Percentiles rank a stretch among this genome's conserved stretches.
Evolutionary conservation across 106 monocot genomes (phyloP).

Genomic region (Triglochin maritima): DNA sequence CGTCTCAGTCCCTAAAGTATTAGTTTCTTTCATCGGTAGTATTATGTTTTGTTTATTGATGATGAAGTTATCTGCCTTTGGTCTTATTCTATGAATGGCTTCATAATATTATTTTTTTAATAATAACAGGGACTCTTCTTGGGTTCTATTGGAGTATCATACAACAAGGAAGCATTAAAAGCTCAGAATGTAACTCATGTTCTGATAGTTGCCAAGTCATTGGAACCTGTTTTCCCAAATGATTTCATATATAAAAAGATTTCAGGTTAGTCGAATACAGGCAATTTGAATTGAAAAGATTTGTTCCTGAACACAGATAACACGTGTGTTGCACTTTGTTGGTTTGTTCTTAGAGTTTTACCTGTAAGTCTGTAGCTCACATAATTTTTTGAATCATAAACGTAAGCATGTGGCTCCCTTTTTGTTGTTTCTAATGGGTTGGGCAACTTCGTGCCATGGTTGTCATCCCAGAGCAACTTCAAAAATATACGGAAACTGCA

Average conservation of each 20-base stretch:
- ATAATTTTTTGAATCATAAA: too few relatives aligned
- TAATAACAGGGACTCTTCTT: constrained; percentile 58
- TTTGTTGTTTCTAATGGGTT: too few relatives aligned
- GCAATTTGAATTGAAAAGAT: background rate
- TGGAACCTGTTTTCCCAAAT: constrained; percentile 52
- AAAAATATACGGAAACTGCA: too few relatives aligned
- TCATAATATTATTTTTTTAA: too few relatives aligned
- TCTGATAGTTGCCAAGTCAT: constrained; percentile 57
- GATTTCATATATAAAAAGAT: constrained; percentile 88
- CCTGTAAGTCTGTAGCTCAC: too few relatives aligned
- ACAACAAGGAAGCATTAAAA: constrained; percentile 49
- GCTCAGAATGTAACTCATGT: constrained; percentile 60
- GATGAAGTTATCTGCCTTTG: background rate
- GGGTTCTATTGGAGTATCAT: constrained; percentile 69
- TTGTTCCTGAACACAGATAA: background rate
- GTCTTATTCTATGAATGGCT: background rate
- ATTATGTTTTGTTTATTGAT: background rate
- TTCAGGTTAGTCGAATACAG: constrained; percentile 29
- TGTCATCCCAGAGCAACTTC: too few relatives aligned
- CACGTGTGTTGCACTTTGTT: too few relatives aligned
- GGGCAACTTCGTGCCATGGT: too few relatives aligned
- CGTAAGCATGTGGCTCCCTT: too few relatives aligned
- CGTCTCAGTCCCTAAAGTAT: too few relatives aligned
- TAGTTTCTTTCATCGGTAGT: background rate
- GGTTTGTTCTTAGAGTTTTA: too few relatives aligned